Percentiles rank a stretch among this genome's conserved stretches.
Evolutionary conservation across 2,329 filamentous ascomycete genomes (phyloP).

Genomic region (Knufia petricola): DNA sequence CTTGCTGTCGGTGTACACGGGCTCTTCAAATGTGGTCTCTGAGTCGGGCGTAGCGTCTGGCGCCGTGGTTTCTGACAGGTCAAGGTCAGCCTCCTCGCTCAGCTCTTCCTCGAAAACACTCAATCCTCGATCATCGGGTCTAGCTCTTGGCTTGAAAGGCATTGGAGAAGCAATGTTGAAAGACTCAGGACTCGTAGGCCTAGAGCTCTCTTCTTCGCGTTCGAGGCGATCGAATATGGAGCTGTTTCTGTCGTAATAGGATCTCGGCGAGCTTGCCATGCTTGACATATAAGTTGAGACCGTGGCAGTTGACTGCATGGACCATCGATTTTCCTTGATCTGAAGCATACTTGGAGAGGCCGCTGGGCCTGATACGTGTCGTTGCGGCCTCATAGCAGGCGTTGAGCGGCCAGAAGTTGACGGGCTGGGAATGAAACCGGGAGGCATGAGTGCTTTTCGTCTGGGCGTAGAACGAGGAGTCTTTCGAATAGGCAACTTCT

Average conservation of each 20-base stretch:
- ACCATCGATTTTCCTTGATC: slow-evolving; percentile 58
- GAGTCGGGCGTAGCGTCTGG: background rate
- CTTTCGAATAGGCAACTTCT: slow-evolving; percentile 42
- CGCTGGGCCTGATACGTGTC: slow-evolving; percentile 26
- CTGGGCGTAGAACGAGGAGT: slow-evolving; percentile 26
- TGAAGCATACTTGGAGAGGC: slow-evolving; percentile 34
- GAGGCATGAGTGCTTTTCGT: slow-evolving; percentile 19
- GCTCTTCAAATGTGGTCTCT: background rate
- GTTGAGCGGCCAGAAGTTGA: slow-evolving; percentile 27
- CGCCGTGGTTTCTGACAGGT: background rate
- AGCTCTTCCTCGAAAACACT: slow-evolving; percentile 8
- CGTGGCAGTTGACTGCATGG: slow-evolving; percentile 50
- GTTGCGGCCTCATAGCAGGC: slow-evolving; percentile 25
- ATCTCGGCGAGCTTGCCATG: slow-evolving; percentile 69
- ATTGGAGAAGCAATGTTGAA: slow-evolving; percentile 1
- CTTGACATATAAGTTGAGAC: slow-evolving; percentile 60
- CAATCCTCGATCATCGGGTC: background rate
- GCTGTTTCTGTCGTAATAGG: slow-evolving; percentile 55
- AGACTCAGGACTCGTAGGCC: slow-evolving; percentile 74
- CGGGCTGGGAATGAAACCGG: slow-evolving; percentile 14
- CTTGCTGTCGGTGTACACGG: background rate
- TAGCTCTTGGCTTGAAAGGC: background rate
- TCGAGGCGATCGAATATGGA: slow-evolving; percentile 70
- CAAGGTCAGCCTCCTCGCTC: background rate
- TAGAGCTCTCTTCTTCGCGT: slow-evolving; percentile 55